These are phyloP conservation scores for Phlyctochytrium planicorne DNA, from an alignment of 192 early-diverging fungal species.

Conservation along the genomic window DNA sequence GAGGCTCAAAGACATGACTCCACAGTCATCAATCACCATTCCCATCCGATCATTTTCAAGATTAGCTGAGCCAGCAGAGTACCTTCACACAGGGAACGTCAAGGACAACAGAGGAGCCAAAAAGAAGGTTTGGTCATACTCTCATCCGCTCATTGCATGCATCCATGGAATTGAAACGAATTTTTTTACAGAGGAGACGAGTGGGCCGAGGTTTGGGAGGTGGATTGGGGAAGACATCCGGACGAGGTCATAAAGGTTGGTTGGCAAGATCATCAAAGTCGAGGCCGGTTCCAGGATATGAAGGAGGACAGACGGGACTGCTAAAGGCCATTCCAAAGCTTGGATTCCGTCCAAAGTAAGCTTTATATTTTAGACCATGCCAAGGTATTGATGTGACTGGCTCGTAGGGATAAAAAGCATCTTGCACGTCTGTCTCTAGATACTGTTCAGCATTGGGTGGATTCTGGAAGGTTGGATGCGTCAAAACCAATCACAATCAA, in stretches of 20 bases:
- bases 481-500: conserved; percentile 79
- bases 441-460: conserved; percentile 88
- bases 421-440: conserved; percentile 63
- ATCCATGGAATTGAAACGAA: background rate
- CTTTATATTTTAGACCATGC: background rate
- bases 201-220: conserved; percentile 66
- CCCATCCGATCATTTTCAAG: too few relatives aligned
- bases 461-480: conserved; percentile 78
- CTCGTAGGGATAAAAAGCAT: conserved; percentile 9
- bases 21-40: too few relatives aligned
- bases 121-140: conserved; percentile 35
- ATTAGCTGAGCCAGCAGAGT: too few relatives aligned
- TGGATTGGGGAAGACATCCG: conserved; percentile 87
- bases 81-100: conserved; percentile 30
- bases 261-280: conserved; percentile 75
- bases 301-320: conserved; percentile 91
- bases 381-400: background rate
- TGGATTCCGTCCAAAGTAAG: conserved; percentile 45
- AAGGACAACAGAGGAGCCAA: conserved; percentile 38
- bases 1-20: too few relatives aligned
- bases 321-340: conserved; percentile 80
- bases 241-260: conserved; percentile 90
- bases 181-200: conserved; percentile 27
- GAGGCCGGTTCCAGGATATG: conserved; percentile 79
- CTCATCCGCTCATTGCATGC: background rate